phyloP scores from a whole-genome alignment of 768 basidiomycete genomes.

The Podaxis carcinomalis region DNA sequence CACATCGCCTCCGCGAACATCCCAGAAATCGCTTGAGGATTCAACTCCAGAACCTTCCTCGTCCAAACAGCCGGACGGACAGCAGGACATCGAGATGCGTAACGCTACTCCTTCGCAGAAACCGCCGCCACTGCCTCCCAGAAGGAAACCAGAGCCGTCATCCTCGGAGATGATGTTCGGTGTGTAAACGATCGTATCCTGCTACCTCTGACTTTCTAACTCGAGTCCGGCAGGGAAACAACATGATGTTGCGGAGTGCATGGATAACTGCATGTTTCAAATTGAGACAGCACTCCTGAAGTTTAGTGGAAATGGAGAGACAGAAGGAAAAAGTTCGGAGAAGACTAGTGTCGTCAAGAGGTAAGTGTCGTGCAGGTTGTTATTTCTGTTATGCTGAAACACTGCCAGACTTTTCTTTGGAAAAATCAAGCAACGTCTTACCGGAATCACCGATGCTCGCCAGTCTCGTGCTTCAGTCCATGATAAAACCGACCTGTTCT shows the following conservation, averaged over 20 bases:
- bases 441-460: constrained; percentile 29
- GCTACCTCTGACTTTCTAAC: constrained; percentile 13
- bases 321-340: constrained; percentile 42
- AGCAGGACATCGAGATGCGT: constrained; percentile 31
- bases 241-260: constrained; percentile 97
- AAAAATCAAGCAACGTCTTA: constrained; percentile 59
- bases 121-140: constrained; percentile 55
- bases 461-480: constrained; percentile 55
- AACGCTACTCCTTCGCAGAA: constrained; percentile 19
- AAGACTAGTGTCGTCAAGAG: constrained; percentile 80
- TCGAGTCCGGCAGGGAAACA: constrained; percentile 63
- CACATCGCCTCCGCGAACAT: constrained; percentile 25
- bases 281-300: constrained; percentile 89
- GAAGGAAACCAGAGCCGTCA: constrained; percentile 47
- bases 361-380: constrained; percentile 31
- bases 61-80: constrained; percentile 25
- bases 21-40: constrained; percentile 11
- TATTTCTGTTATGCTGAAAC: neutral
- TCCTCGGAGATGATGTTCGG: constrained; percentile 92
- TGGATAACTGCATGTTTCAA: constrained; percentile 99
- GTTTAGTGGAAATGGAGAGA: constrained; percentile 49
- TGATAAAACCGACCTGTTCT: constrained; percentile 90
- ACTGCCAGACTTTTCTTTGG: constrained; percentile 73
- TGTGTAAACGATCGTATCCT: constrained; percentile 27
- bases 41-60: constrained; percentile 28